Evolutionary conservation across 805 yeast genomes (phyloP), one percentile per base, ranked within the genome.

Genomic region (Debaryomyces maramus): DNA sequence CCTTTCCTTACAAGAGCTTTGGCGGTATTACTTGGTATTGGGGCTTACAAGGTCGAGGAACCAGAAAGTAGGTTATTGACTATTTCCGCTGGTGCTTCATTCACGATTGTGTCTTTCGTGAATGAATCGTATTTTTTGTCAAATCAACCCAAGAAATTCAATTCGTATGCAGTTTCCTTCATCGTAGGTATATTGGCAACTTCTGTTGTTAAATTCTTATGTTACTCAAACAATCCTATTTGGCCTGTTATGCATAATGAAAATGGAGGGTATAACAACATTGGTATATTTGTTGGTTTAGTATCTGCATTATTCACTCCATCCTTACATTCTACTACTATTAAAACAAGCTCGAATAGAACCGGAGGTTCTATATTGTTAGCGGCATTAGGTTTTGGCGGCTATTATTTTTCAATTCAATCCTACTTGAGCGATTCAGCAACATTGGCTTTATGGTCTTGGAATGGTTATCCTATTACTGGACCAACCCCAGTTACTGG

Each of bases 161-260:
- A 66, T 38, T 72, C 74, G 31, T 78, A 77, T 48, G 67, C 80
- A 4, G 56, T 80, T 3, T 70, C 90, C 3, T 81, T 84, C 48
- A 58, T 80, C 1, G 45, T 85, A 19, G 99, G 99, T 13, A 71
- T 93, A 43, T 69, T 86, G 31, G 59, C 80, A 4, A 80, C 96
- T 1, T 78, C 89, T 1, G 77, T 87, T 21, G 70, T 87, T 14
- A 93, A 93, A 56, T 85, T 77, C 65, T 78, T 83, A 7, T 78
- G 74, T 52, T 85, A 78, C 64, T 80, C 98, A 2, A 90, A 90
- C 57, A 93, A 93, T 58, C 99, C 99, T 27, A 70, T 89, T 34
- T 93, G 99, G 99, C 95, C 98, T 20, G 85, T 90, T 36, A 83
- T 93, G 90, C 83, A 89, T 58, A 73, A 72, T 13, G 76, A 70